Conservation (phyloP, 768 basidiomycete genomes). For the Suillus weaverae region DNA sequence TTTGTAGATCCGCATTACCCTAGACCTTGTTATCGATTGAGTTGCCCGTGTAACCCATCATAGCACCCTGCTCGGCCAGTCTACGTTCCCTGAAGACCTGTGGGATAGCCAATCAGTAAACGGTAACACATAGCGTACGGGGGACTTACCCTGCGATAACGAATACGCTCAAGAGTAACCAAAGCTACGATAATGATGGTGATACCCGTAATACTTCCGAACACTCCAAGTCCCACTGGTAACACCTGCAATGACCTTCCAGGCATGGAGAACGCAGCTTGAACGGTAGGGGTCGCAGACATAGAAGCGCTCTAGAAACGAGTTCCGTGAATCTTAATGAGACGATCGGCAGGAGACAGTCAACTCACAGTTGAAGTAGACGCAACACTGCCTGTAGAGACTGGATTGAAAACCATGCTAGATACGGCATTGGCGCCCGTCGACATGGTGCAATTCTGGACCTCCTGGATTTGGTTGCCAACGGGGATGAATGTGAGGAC, state of each 20-base stretch:
- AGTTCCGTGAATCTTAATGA: background rate
- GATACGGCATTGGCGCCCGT: slow-evolving; percentile 20
- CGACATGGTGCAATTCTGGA: slow-evolving; percentile 50
- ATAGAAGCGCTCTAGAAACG: slow-evolving; percentile 27
- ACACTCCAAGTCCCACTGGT: slow-evolving; percentile 81
- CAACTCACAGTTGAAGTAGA: slow-evolving; percentile 23
- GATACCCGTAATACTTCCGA: slow-evolving; percentile 83
- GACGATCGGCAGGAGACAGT: slow-evolving; percentile 6
- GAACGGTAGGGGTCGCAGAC: slow-evolving; percentile 31
- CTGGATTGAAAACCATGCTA: slow-evolving; percentile 16
- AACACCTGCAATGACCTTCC: slow-evolving; percentile 74
- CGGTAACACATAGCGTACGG: no score
- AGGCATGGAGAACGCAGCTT: slow-evolving; percentile 58
- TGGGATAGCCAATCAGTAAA: slow-evolving; percentile 1
- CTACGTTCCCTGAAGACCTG: slow-evolving; percentile 76
- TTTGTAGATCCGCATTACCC: background rate
- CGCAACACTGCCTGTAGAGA: slow-evolving; percentile 16
- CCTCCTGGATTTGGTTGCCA: slow-evolving; percentile 54
- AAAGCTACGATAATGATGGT: slow-evolving; percentile 78
- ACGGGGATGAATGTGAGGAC: slow-evolving; percentile 53
- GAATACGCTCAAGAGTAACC: slow-evolving; percentile 86
- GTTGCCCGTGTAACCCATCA: slow-evolving; percentile 60
- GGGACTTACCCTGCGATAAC: slow-evolving; percentile 73
- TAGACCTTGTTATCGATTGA: slow-evolving; percentile 26
- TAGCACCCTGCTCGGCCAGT: slow-evolving; percentile 61